Evolutionary conservation across 257 asterid genomes (phyloP).

Genomic region (Oldenlandia corymbosa): DNA sequence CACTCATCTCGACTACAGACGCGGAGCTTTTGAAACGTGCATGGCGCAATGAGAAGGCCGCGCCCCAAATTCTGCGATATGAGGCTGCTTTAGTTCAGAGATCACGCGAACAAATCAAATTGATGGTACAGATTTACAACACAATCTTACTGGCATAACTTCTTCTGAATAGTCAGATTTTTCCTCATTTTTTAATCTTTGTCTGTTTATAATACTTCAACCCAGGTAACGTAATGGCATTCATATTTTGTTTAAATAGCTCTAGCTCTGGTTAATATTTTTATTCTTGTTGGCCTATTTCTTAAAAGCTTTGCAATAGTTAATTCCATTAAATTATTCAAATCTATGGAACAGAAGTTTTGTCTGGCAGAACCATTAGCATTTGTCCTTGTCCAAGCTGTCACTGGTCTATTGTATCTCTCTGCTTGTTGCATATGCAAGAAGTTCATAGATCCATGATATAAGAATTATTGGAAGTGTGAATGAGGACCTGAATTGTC

Average conservation of each 20-base stretch:
- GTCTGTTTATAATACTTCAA: no score
- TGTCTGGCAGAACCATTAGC: background rate
- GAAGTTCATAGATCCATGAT: background rate
- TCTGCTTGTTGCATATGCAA: background rate
- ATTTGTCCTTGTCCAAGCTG: background rate
- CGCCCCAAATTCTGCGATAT: constrained; percentile 77
- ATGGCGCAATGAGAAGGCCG: constrained; percentile 94
- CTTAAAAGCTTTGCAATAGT: background rate
- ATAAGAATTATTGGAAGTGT: background rate
- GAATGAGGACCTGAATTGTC: background rate
- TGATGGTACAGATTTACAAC: constrained; percentile 41
- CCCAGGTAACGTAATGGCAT: background rate
- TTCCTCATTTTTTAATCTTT: no score
- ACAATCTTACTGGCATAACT: background rate
- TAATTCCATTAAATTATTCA: background rate
- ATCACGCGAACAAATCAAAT: constrained; percentile 62
- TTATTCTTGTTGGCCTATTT: background rate
- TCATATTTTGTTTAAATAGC: background rate
- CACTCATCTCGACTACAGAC: constrained; percentile 62
- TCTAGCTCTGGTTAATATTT: background rate
- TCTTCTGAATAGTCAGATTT: background rate
- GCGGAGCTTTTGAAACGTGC: constrained; percentile 74
- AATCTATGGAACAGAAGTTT: background rate
- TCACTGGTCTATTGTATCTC: background rate
- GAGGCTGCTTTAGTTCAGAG: constrained; percentile 55